Evolutionary conservation across 2,329 filamentous ascomycete species (phyloP).

Genomic region (Beauveria sp.): DNA sequence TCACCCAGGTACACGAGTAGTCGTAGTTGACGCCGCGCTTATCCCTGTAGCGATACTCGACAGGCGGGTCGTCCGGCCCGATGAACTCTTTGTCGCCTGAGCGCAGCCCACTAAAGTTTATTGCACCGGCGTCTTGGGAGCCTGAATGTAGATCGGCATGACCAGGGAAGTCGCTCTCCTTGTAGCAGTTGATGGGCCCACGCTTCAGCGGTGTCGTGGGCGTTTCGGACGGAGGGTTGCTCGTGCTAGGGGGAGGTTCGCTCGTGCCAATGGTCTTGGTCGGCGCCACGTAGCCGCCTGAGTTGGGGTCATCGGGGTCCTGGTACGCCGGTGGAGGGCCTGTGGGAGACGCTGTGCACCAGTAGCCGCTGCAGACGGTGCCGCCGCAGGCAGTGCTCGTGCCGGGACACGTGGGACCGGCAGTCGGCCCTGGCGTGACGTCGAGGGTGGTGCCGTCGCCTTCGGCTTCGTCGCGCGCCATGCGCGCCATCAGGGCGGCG

Average conservation of each 20-base stretch:
- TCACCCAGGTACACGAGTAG: conserved; percentile 14
- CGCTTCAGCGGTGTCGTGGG: not conserved
- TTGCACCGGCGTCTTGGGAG: not conserved
- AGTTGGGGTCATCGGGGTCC: conserved; percentile 17
- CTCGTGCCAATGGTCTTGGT: not conserved
- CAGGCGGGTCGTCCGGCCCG: conserved; percentile 7
- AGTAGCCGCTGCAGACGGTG: conserved; percentile 17
- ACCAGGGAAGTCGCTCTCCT: not conserved
- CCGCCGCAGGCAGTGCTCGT: conserved; percentile 15
- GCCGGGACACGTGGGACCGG: conserved; percentile 13
- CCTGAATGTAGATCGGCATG: not conserved
- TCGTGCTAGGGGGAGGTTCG: not conserved
- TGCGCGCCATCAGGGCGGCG: too few species aligned
- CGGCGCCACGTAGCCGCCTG: not conserved
- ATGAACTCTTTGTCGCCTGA: not conserved
- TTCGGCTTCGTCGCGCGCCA: not conserved
- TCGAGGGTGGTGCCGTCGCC: not conserved
- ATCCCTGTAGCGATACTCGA: not conserved
- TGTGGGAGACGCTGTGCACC: conserved; percentile 15
- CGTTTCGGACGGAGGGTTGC: not conserved
- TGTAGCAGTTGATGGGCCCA: not conserved
- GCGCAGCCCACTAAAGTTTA: not conserved
- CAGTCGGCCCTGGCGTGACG: conserved; percentile 11
- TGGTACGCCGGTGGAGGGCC: conserved; percentile 14
- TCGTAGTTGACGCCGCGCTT: conserved; percentile 15